phyloP scores from a whole-genome alignment of 257 asterid species.

The Solanum neorickii region DNA sequence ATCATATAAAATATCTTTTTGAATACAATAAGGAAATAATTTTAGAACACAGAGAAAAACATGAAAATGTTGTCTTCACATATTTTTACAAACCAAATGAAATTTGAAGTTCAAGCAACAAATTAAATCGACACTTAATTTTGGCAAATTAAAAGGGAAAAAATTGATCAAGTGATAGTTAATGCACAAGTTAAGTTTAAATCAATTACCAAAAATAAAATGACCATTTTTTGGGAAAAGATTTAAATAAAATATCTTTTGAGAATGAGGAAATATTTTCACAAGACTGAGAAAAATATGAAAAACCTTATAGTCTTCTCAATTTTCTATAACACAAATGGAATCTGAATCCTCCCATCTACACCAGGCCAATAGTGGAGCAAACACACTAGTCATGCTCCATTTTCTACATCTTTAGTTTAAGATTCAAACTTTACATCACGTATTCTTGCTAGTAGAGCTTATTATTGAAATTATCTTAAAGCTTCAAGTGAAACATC shows the following conservation, averaged over 20 bases:
- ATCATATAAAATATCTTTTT: no score
- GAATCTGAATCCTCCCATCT: neutral
- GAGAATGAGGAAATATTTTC: neutral
- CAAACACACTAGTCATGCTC: neutral
- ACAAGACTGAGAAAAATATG: neutral
- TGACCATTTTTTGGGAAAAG: no score
- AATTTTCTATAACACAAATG: neutral
- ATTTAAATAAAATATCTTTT: neutral
- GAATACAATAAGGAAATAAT: no score
- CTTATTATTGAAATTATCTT: no score
- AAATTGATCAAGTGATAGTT: neutral
- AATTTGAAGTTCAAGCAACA: no score
- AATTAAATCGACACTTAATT: no score
- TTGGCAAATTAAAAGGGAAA: neutral
- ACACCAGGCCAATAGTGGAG: neutral
- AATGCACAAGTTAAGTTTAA: neutral
- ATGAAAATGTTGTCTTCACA: no score
- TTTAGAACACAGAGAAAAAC: no score
- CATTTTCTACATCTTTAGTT: neutral
- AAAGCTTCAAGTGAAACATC: no score
- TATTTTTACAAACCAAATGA: no score
- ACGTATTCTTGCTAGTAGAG: neutral
- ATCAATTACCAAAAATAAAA: neutral
- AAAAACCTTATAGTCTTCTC: neutral
- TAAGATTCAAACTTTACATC: neutral